Evolutionary conservation across 2,329 filamentous ascomycete species (phyloP), one percentile per base, ranked within the genome.

Genomic region (Falciphora oryzae): DNA sequence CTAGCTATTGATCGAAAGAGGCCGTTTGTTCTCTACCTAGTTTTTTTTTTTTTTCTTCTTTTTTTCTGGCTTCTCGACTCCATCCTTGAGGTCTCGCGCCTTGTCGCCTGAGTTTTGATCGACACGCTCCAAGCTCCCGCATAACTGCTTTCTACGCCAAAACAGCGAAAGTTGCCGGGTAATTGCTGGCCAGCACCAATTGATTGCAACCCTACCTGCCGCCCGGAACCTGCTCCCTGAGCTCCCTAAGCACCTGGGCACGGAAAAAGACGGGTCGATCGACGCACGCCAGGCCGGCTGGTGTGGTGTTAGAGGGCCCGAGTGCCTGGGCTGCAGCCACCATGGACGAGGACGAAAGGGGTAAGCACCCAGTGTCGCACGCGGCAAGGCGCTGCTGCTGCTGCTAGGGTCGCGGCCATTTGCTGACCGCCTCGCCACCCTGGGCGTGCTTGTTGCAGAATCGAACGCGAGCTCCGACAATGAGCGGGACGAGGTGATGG

Each of bases 401-500:
- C n/a, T 50, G 35, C 59, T 27, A 29, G 18, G 27, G 16, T 25
- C 44, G 29, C 28, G 61, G 22, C 27, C 61, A 16, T 18, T 7
- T 32, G 16, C 35, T 11, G 16, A 62, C 11, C 13, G 32, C 32
- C 35, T 50, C 59, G 35, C n/a, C 59, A 38, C 59, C 27, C 31
- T 28, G 32, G 59, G 31, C 10, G 28, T n/a, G 22, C 22, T n/a
- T 28, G 14, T 18, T 59, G 14, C 4, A 74, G 70, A 71, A 22
- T 78, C 76, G 29, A 80, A 79, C 67, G 77, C 72, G 44, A 79
- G 78, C 69, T 81, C 79, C 28, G 80, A 81, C 38, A 80, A 81
- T 68, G 83, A 85, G 64, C 80, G 79, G 65, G 84, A 87, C 69
- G 84, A 87, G 70, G 77, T 83, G 50, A 86, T 86, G 82, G 83